These are phyloP conservation scores for Pleurotus ostreatus DNA, from an alignment of 768 basidiomycete genomes.

Conservation along the genomic window DNA sequence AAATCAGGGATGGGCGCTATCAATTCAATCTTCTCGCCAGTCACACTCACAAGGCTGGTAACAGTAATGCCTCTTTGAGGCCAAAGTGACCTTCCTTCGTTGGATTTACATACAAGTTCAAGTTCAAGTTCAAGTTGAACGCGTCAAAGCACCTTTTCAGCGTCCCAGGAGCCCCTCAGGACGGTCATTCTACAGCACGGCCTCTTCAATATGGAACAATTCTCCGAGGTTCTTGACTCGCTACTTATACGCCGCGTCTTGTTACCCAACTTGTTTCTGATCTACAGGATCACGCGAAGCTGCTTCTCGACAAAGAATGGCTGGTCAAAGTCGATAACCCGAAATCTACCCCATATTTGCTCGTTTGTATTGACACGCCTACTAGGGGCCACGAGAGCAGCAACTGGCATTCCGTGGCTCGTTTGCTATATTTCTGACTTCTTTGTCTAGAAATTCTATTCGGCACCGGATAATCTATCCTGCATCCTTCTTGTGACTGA, in stretches of 20 bases:
- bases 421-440: no score
- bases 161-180: no score
- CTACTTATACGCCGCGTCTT: slow-evolving; percentile 4
- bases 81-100: no score
- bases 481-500: slow-evolving; percentile 69
- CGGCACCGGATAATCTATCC: slow-evolving; percentile 48
- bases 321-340: slow-evolving; percentile 59
- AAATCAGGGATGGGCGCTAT: no score
- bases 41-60: no score
- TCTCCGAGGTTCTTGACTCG: slow-evolving; percentile 37
- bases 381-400: no score
- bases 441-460: slow-evolving; percentile 55
- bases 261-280: slow-evolving; percentile 9
- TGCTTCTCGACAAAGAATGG: slow-evolving; percentile 68
- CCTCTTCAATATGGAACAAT: slow-evolving; percentile 39
- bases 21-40: no score
- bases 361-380: slow-evolving; percentile 44
- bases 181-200: not conserved
- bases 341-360: slow-evolving; percentile 63
- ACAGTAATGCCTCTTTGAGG: no score
- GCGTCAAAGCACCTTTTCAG: no score
- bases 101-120: no score
- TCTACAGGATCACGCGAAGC: slow-evolving; percentile 51
- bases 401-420: no score
- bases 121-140: no score